Evolutionary conservation across 257 asterid species (phyloP).

Genomic region (Solanum chaucha): DNA sequence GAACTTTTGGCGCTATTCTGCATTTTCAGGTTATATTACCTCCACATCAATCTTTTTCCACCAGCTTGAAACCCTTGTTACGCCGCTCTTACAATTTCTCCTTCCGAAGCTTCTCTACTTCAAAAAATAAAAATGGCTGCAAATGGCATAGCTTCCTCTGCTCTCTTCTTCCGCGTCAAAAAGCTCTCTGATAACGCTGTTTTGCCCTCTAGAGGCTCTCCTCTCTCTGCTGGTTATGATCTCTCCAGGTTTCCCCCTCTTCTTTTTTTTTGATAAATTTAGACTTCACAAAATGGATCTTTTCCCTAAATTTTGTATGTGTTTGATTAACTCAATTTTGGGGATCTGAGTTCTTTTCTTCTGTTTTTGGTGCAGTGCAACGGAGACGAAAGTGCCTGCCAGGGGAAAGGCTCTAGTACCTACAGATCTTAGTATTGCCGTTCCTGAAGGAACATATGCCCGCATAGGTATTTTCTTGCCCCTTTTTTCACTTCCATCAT

Average conservation of each 20-base stretch:
- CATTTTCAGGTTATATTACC: not conserved
- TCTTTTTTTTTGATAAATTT: not conserved
- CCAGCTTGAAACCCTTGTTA: not conserved
- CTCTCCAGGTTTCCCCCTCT: slow-evolving; percentile 15
- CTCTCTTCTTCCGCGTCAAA: slow-evolving; percentile 25
- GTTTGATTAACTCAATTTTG: not conserved
- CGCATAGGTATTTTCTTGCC: slow-evolving; percentile 40
- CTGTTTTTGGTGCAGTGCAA: slow-evolving; percentile 25
- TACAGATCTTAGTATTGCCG: slow-evolving; percentile 75
- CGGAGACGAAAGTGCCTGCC: slow-evolving; percentile 51
- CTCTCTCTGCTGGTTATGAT: slow-evolving; percentile 35
- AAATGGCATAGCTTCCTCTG: not conserved
- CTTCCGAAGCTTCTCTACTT: not conserved
- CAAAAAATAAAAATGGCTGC: not conserved
- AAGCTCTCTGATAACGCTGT: slow-evolving; percentile 29
- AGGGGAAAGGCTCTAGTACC: slow-evolving; percentile 78
- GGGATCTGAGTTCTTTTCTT: not conserved
- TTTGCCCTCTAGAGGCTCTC: slow-evolving; percentile 28
- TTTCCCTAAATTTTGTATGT: not conserved
- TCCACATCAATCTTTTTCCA: not conserved
- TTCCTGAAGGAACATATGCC: slow-evolving; percentile 79
- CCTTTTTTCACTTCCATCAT: not conserved
- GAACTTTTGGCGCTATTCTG: slow-evolving; percentile 35
- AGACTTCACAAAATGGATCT: not conserved
- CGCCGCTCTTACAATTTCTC: not conserved